These are phyloP conservation scores for Triticum aestivum DNA, from an alignment of 176 grass and related monocot genomes.

Conservation along the genomic window DNA sequence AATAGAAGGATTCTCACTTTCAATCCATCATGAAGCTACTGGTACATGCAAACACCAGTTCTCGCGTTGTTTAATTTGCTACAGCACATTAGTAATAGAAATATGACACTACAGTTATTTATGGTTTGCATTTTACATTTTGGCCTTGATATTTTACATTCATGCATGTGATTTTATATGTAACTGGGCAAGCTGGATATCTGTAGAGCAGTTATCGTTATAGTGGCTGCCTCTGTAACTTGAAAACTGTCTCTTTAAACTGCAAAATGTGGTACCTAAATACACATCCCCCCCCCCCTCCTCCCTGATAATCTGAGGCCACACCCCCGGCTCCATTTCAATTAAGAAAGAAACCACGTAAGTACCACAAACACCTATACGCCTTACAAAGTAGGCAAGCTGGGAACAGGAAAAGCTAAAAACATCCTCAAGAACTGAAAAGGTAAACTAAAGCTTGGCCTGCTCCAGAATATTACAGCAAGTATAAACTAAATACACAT, in stretches of 20 bases:
- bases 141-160: background rate
- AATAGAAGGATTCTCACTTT: slow-evolving; percentile 50
- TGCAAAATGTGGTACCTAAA: background rate
- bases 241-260: background rate
- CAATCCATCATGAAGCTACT: slow-evolving; percentile 56
- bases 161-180: slow-evolving; percentile 13
- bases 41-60: slow-evolving; percentile 54
- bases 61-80: slow-evolving; percentile 17
- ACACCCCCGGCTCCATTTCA: no score
- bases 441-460: no score
- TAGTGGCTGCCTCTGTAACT: background rate
- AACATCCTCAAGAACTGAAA: no score
- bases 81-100: background rate
- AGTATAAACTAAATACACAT: background rate
- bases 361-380: no score
- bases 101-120: background rate
- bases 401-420: no score
- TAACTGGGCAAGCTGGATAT: background rate
- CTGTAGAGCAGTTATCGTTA: background rate
- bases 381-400: no score
- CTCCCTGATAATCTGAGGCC: no score
- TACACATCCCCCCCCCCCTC: background rate
- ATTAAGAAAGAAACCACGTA: no score
- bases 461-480: no score
- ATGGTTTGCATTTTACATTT: background rate